Evolutionary conservation across 176 grass and related monocot species (phyloP), one percentile per base, ranked within the genome.

Genomic region (Cymbopogon citratus): DNA sequence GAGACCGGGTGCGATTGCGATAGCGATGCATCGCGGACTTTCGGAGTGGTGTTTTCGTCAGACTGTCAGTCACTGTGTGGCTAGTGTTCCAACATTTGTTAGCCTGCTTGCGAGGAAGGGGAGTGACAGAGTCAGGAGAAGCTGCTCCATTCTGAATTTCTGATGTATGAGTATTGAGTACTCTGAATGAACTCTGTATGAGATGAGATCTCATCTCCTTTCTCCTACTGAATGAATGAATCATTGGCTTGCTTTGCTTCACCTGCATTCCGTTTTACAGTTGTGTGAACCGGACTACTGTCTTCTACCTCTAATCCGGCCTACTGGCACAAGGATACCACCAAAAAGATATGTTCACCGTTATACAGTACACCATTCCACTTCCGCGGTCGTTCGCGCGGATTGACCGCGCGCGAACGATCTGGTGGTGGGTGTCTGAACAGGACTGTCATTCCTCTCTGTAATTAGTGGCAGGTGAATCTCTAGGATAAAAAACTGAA

Each of bases 1-100:
- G 65, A 83, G 27, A 34, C 45, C 33, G 38, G 36, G 63, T 77
- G 79, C 51, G 35, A 66, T 59, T 77, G 79, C 51, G 35, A 66
- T 59, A 23, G 52, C 52, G 38, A 67, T 75, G 48, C 74, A 11
- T 54, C 76, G 43, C 33, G 51, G 18, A 46, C 49, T 52, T 21
- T 21, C 71, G 1, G 71, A 51, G 48, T 65, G 84, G 67, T 73
- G 64, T 73, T 72, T 46, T 34, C 62, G 21, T 52, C 69, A 12
- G 65, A 39, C 66, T 23, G 51, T 8, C 23, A 23, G 21, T 60
- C 63, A 34, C 7, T 18, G 29, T 63, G 26, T 45, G 45, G 56
- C 56, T 59, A 59, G 56, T 59, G 56, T 59, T 59, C 56, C 56
- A 59, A 59, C n/a, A 11, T 24, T 59, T 59, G 56, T 59, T 9